phyloP scores from a whole-genome alignment of 2,329 filamentous ascomycete genomes.

The Coniella vitis region DNA sequence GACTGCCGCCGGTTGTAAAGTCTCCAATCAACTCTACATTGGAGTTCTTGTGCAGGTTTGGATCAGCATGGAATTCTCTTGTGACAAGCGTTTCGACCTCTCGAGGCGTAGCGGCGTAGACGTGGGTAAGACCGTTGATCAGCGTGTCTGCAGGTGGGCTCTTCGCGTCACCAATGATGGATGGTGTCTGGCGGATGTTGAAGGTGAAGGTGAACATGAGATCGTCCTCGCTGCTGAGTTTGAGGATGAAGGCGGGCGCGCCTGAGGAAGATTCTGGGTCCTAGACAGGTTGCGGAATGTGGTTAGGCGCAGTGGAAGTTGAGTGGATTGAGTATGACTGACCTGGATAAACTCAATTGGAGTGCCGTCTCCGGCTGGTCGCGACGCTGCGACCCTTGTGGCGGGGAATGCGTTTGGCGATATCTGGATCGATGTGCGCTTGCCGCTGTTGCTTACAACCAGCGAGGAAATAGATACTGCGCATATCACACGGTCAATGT shows the following conservation, averaged over 20 bases:
- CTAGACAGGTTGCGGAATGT: conserved; percentile 36
- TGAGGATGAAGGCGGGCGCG: conserved; percentile 71
- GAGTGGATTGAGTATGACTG: conserved; percentile 16
- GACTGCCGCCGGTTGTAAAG: conserved; percentile 74
- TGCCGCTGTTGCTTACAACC: conserved; percentile 70
- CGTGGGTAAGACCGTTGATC: conserved; percentile 85
- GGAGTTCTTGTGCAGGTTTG: conserved; percentile 93
- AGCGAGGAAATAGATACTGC: conserved; percentile 83
- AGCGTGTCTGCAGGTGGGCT: conserved; percentile 58
- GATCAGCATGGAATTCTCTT: conserved; percentile 91
- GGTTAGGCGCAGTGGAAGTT: conserved; percentile 5
- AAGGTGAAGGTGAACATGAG: conserved; percentile 91
- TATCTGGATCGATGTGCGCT: conserved; percentile 70
- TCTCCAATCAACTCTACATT: conserved; percentile 96
- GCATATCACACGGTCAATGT: conserved; percentile 17
- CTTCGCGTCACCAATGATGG: conserved; percentile 37
- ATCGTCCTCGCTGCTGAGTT: conserved; percentile 85
- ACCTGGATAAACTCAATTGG: conserved; percentile 92
- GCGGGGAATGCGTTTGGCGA: conserved; percentile 84
- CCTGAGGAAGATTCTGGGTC: conserved; percentile 61
- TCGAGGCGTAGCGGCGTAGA: conserved; percentile 75
- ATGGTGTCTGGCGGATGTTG: conserved; percentile 49
- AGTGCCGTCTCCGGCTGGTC: conserved; percentile 64
- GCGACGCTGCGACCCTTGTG: conserved; percentile 65
- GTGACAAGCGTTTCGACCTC: conserved; percentile 94